These are phyloP conservation scores for Mercurialis annua DNA, from an alignment of 345 rosid species.

Conservation along the genomic window DNA sequence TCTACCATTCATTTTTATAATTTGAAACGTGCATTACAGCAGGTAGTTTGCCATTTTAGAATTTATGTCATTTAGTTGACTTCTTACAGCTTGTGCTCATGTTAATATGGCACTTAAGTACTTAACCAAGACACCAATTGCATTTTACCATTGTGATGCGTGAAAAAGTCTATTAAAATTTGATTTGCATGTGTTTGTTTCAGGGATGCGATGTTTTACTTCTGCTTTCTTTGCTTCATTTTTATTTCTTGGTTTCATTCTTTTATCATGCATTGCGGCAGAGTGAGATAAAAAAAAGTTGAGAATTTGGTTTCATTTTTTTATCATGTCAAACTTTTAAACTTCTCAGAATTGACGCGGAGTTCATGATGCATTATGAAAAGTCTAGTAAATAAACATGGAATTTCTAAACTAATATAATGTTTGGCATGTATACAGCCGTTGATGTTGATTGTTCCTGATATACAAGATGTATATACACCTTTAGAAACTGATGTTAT, in stretches of 20 bases:
- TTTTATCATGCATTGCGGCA: too few species aligned
- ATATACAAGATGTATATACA: constrained; percentile 94
- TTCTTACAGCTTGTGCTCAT: not conserved
- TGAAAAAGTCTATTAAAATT: not conserved
- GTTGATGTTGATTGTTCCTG: constrained; percentile 96
- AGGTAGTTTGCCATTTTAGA: constrained; percentile 29
- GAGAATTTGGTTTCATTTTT: not conserved
- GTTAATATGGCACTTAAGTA: too few species aligned
- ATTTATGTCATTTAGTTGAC: not conserved
- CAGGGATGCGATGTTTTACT: not conserved
- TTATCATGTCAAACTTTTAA: not conserved
- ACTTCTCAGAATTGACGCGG: not conserved
- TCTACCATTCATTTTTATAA: constrained; percentile 92
- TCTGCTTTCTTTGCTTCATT: too few species aligned
- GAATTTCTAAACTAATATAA: not conserved
- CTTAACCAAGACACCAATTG: not conserved
- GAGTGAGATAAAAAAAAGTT: too few species aligned
- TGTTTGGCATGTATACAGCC: constrained; percentile 56
- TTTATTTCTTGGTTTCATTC: not conserved
- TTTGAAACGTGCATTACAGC: constrained; percentile 86
- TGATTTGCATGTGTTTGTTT: not conserved
- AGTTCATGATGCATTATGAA: not conserved
- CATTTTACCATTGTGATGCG: not conserved
- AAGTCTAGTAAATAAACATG: not conserved
- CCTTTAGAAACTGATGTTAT: constrained; percentile 88